phyloP scores from a whole-genome alignment of 768 basidiomycete genomes.

The Boletus fagicola region DNA sequence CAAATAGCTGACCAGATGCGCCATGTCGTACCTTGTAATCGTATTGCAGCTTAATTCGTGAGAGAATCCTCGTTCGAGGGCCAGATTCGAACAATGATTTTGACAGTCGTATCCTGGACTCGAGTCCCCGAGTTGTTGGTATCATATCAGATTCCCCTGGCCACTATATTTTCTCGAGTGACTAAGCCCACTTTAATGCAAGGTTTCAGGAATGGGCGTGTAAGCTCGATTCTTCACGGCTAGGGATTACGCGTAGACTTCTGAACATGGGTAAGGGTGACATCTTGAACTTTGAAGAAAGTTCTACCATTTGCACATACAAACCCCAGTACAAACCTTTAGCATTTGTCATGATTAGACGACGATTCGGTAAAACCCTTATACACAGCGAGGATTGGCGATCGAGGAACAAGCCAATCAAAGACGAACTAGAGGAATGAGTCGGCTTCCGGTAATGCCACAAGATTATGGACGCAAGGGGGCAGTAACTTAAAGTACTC shows the following conservation, averaged over 20 bases:
- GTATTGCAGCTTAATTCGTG: background rate
- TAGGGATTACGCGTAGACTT: too few relatives aligned
- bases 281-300: background rate
- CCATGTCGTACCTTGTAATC: background rate
- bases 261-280: background rate
- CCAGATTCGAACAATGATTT: background rate
- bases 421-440: too few relatives aligned
- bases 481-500: too few relatives aligned
- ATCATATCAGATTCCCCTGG: background rate
- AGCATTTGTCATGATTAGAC: background rate
- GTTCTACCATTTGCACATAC: background rate
- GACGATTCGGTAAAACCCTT: background rate
- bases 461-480: too few relatives aligned
- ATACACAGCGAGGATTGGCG: background rate
- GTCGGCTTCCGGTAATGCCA: too few relatives aligned
- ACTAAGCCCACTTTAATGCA: background rate
- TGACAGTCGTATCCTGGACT: background rate
- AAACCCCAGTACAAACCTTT: background rate
- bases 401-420: too few relatives aligned
- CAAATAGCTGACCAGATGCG: background rate
- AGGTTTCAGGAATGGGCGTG: background rate
- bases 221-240: background rate
- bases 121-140: background rate
- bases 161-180: background rate
- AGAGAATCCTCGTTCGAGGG: background rate